Evolutionary conservation across 164 flowering plant species (phyloP), one percentile per base, ranked within the genome.

Genomic region (Annona squamosa): DNA sequence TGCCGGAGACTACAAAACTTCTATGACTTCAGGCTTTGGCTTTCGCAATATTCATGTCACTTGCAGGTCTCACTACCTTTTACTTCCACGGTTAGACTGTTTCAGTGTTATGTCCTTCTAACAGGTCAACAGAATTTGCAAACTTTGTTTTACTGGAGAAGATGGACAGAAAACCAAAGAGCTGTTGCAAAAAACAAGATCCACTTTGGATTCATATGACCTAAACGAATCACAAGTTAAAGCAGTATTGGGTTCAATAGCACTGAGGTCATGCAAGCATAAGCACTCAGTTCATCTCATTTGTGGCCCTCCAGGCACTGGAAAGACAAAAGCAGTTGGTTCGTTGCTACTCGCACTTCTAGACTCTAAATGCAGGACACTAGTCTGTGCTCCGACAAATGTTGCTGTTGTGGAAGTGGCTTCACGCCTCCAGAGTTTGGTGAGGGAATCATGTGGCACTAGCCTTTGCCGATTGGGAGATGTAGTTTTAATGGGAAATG

Each of bases 271-370:
- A 3, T 86, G 88, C 67, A 9, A 67, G 10, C 86, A 85, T 67
- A 78, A 72, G 75, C 59, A 86, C 52, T 68, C 81, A 5, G 79
- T 88, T 13, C 79, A 88, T 62, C 89, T 89, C 41, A 82, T 92
- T 9, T 87, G 96, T 91, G 97, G 97, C 3, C 96, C 96, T 1
- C 94, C 95, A 0, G 97, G 95, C 5, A 89, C 97, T 0, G 97
- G 97, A 7, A 92, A 92, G 61, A 92, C 97, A 0, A 87, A 84
- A 76, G 87, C 96, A 1, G 71, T 87, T 4, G 73, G 86, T 68
- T 48, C 75, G 19, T 63, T 92, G 80, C 86, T 90, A 0, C 72
- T 73, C 67, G 47, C 9, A 1, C 88, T 89, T 41, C 69, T 84
- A 19, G 56, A 46, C 67, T 79, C 77, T 82, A 86, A 83, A 0